Base-by-base conservation (phyloP, 768 basidiomycete species). In the Tylopilus vinaceipallidus region DNA sequence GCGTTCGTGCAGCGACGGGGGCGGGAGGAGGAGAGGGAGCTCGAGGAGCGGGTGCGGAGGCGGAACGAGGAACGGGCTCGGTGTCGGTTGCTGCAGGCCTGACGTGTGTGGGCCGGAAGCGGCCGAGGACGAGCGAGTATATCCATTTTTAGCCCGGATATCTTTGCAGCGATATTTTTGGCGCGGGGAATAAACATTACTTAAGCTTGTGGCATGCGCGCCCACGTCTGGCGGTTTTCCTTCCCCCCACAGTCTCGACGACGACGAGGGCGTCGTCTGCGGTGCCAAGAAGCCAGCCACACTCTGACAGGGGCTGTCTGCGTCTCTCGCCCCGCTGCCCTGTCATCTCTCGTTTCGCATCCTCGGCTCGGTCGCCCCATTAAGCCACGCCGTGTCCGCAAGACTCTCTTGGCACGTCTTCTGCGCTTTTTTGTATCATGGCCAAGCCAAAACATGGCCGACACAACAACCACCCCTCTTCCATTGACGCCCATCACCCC, bases 21-120 rank as follows among this genome's bases (percentile, higher is more conserved):
- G 24, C 44, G 27, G 36, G 73, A 68, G 42, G 75, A 69, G 46
- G 63, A 61, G 63, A 60, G 40, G 58, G 60, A 42, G 42, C 59
- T 76, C 61, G 42, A 53, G 50, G 72, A 68, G 53, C 60, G 68
- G 55, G 84, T 74, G 20, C 68, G 66, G 29, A 59, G 62, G 47
- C 75, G 81, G 38, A 73, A 79, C 54, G 83, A 84, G 60, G 84
- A 86, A 48, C 74, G 84, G 58, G 69, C 72, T 63, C 73, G 78
- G 43, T 72, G 72, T 65, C 67, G 67, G 54, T 62, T 70, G 35
- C 45, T 73, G 42, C 57, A 46, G n/a, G 49, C 53, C 34, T 61
- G 57, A 55, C 34, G 17, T 44, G n/a, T 8, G n/a, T 29, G 17
- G 6, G 6, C 33, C 14, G 20, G 30, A 32, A 43, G 27, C 26